phyloP scores from a whole-genome alignment of 2,329 filamentous ascomycete species.

The Drechslerella dactyloides region DNA sequence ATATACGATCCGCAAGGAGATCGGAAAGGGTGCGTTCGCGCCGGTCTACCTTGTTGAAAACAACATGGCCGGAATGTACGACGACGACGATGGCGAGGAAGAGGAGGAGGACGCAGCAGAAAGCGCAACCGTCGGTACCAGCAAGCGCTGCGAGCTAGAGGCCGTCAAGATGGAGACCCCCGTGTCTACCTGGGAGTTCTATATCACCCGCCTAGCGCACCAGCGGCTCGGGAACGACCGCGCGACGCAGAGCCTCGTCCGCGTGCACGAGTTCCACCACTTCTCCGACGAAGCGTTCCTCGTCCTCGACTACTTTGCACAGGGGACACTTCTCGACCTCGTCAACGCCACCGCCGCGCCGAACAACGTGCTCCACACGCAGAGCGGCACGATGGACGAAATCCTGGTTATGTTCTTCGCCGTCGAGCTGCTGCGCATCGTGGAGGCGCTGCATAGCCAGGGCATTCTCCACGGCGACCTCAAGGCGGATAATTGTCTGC shows the following conservation, averaged over 20 bases:
- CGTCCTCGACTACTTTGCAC: slow-evolving; percentile 82
- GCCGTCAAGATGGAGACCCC: slow-evolving; percentile 95
- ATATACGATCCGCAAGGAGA: slow-evolving; percentile 81
- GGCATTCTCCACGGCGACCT: slow-evolving; percentile 88
- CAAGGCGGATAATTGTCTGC: slow-evolving; percentile 92
- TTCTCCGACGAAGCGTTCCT: slow-evolving; percentile 90
- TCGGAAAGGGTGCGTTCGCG: slow-evolving; percentile 92
- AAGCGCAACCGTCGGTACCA: slow-evolving; percentile 62
- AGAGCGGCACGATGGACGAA: slow-evolving; percentile 79
- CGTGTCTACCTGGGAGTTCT: slow-evolving; percentile 91
- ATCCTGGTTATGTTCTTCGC: slow-evolving; percentile 92
- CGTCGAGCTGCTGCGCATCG: slow-evolving; percentile 85
- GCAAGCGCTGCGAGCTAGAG: slow-evolving; percentile 68
- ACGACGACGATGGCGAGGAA: slow-evolving; percentile 59
- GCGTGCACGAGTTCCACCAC: slow-evolving; percentile 87
- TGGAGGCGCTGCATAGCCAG: slow-evolving; percentile 82
- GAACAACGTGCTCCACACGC: slow-evolving; percentile 60
- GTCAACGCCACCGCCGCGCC: slow-evolving; percentile 75
- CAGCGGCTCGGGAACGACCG: slow-evolving; percentile 75
- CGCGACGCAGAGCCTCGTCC: slow-evolving; percentile 76
- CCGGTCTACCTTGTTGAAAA: slow-evolving; percentile 91
- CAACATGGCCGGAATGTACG: slow-evolving; percentile 59
- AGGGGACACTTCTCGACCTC: slow-evolving; percentile 92
- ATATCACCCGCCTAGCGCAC: slow-evolving; percentile 86
- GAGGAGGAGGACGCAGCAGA: slow-evolving; percentile 63